Base-by-base conservation (phyloP, 805 yeast genomes). In the Grigorovia jiainica region DNA sequence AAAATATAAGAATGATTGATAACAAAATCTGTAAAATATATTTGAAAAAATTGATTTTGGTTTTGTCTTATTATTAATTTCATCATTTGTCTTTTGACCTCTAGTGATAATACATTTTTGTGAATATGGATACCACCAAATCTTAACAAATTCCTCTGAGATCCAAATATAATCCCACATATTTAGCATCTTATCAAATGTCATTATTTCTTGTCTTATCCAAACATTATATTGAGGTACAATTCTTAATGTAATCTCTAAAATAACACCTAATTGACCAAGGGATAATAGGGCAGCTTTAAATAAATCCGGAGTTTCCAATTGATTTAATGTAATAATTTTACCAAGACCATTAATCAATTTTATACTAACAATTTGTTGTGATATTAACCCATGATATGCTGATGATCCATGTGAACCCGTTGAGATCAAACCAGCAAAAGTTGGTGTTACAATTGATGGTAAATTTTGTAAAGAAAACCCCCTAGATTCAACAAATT, bases 61-160 rank as follows among this genome's bases (percentile, higher is more conserved):
- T 54, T 85, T 70, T 24, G 92, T 86, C 11, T 10, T 3, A 3
- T 65, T 68, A 4, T 83, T 72, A 36, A 76, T 63, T 0, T 80
- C 73, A 30, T 81, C 84, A 20, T 66, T 65, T 1, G 95, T 76
- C 57, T 86, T 86, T 19, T 75, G 66, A 31, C 95, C 97, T 57
- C 94, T 76, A 97, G 97, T 90, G 38, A 87, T 67, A 25, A 87
- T 78, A 67, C 95, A 85, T 55, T 82, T 82, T 40, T 77, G 75
- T 15, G 92, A 72, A 61, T 90, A 92, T 1, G 98, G 97, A 63
- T 83, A 92, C 97, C 97, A 92, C 97, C 97, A 90, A 39, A 87
- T 76, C 49, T 97, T 76, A 36, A 87, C 82, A 56, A 78, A 90
- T 64, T 90, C 98, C n/a, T 87, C 73, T 37, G 86, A 78, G 3